These are phyloP conservation scores for Coniosporium tulheliwenetii DNA, from an alignment of 2,329 filamentous ascomycete species.

Conservation along the genomic window DNA sequence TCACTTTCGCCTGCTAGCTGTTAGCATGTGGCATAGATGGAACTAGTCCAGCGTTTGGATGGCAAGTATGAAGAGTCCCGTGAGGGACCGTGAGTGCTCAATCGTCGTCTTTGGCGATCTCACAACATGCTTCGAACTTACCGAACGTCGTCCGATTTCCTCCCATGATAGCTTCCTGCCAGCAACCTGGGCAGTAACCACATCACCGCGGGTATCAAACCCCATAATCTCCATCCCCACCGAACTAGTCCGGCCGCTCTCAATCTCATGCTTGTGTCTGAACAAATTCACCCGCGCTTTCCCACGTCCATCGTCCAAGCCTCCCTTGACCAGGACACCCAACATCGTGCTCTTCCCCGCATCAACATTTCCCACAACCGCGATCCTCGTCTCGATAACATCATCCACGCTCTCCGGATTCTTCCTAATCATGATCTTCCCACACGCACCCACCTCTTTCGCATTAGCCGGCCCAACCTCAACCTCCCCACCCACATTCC, in stretches of 20 bases:
- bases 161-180: conserved; percentile 90
- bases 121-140: conserved; percentile 9
- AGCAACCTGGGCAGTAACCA: conserved; percentile 66
- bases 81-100: too few species aligned
- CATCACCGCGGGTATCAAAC: conserved; percentile 74
- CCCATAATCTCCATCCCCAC: conserved; percentile 99
- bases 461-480: conserved; percentile 50
- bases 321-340: conserved; percentile 88
- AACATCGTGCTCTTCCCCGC: conserved; percentile 95
- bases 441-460: conserved; percentile 60
- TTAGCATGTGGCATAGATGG: neutral
- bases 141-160: conserved; percentile 85
- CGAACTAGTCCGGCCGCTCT: conserved; percentile 86
- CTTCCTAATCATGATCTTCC: conserved; percentile 75
- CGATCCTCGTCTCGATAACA: conserved; percentile 89
- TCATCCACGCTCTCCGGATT: conserved; percentile 61
- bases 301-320: conserved; percentile 84
- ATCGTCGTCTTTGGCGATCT: too few species aligned
- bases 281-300: conserved; percentile 92
- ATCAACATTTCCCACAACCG: conserved; percentile 94
- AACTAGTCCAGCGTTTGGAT: neutral
- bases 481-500: conserved; percentile 65
- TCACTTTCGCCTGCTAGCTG: conserved; percentile 59
- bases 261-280: conserved; percentile 93
- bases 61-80: too few species aligned